Base-by-base conservation (phyloP, 768 basidiomycete species). In the Termitomyces sp. region DNA sequence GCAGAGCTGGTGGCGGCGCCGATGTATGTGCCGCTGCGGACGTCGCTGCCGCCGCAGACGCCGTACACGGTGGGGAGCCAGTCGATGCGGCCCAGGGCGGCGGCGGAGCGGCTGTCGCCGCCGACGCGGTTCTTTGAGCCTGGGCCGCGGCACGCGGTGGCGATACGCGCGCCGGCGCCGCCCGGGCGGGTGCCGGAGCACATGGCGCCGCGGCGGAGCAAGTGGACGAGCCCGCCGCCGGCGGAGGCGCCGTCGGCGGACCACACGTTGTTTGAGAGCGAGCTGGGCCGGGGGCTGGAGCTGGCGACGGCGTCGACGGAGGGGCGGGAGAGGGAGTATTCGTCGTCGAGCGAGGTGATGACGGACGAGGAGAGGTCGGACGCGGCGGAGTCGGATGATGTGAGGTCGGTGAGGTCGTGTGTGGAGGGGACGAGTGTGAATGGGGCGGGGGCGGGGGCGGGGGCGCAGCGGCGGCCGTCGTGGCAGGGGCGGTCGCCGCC, bases 161-260 rank as follows among this genome's bases (percentile, higher is more conserved):
- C 70, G 70, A 63, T 74, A 48, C 78, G 79, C 2, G 13, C 35
- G 16, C 74, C 79, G 8, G 83, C 80, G 44, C 84, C 86, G 4
- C 84, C 86, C 2, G 85, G 86, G 57, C 88, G 90, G 62, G 38
- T 92, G 90, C 85, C 86, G 1, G 85, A 86, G 54, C 90, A 92
- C 63, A 93, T 92, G 91, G 90, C 88, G 18, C 88, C 91, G 1
- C 86, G 80, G 66, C 82, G 90, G 32, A 76, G 81, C 33, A 87
- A 88, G 69, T 92, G 90, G 91, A 92, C 90, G 2, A 91, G 88
- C 62, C 90, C 90, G 9, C 90, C 91, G 26, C 88, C 90, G 3
- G 82, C 85, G 1, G 88, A 87, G 63, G 91, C 90, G 1, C 77
- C 90, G 0, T 76, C 81, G 10, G 79, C 79, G 24, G 88, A 82